These are phyloP conservation scores for Asterionellopsis glacialis DNA, from an alignment of 108 stramenopile genomes.

Conservation along the genomic window DNA sequence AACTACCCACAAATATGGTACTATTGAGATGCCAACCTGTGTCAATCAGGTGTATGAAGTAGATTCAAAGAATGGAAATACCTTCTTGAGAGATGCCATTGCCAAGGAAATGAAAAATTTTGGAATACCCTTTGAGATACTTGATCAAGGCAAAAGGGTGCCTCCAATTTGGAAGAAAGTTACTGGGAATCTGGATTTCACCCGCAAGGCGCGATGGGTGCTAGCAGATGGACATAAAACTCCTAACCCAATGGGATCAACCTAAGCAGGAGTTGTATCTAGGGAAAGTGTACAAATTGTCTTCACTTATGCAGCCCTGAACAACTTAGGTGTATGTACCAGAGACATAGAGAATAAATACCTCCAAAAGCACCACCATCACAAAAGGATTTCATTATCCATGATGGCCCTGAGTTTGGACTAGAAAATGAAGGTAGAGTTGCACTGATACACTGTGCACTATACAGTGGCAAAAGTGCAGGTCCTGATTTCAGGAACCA, in stretches of 20 bases:
- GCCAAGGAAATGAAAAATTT: conserved; percentile 40
- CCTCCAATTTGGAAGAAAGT: conserved; percentile 19
- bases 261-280: conserved; percentile 31
- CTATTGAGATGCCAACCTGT: conserved; percentile 12
- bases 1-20: conserved; percentile 24
- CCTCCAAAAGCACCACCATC: conserved; percentile 18
- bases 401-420: conserved; percentile 18
- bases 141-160: conserved; percentile 3
- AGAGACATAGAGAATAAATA: conserved; percentile 28
- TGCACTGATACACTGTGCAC: conserved; percentile 10
- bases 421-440: conserved; percentile 2
- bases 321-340: conserved; percentile 11
- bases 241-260: conserved; percentile 19
- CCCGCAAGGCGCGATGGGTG: conserved; percentile 36
- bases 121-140: conserved; percentile 24
- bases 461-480: conserved; percentile 18
- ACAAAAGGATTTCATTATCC: conserved; percentile 19
- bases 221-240: conserved; percentile 44
- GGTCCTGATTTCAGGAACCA: conserved; percentile 11
- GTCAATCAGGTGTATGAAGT: conserved; percentile 12
- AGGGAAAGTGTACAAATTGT: conserved; percentile 29
- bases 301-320: conserved; percentile 22
- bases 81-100: conserved; percentile 26
- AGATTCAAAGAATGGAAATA: conserved; percentile 18
- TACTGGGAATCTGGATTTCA: conserved; percentile 24